A percentile compares a stretch with the other conserved stretches of the same genome.
Evolutionary conservation across 148 eudicot species (phyloP).

Genomic region (Cornus suecica): DNA sequence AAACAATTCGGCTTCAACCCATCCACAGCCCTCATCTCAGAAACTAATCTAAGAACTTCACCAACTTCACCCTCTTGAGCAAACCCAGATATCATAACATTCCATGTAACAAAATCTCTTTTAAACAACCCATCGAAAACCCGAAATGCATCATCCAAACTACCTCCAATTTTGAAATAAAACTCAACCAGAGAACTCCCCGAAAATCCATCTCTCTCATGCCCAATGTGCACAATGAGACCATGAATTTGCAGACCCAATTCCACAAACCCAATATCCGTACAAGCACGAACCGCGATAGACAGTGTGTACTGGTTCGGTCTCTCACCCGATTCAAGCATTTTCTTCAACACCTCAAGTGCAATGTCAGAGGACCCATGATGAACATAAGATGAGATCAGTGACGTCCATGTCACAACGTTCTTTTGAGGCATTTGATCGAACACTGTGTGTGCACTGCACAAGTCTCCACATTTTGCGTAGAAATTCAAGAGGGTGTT

Average conservation of each 20-base stretch:
- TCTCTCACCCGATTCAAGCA: constrained; percentile 14
- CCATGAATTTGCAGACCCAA: constrained; percentile 20
- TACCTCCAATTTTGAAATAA: constrained; percentile 14
- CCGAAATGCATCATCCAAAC: constrained; percentile 8
- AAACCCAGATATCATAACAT: constrained; percentile 20
- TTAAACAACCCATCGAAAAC: constrained; percentile 18
- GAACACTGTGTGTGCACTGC: constrained; percentile 15
- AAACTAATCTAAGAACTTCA: constrained; percentile 9
- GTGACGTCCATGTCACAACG: constrained; percentile 18
- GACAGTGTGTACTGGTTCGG: constrained; percentile 22
- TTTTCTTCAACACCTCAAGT: constrained; percentile 11
- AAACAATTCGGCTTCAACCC: constrained; percentile 18
- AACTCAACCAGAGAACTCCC: constrained; percentile 20
- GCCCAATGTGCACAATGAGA: constrained; percentile 9
- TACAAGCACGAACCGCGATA: constrained; percentile 14
- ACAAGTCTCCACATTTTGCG: constrained; percentile 7
- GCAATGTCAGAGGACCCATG: constrained; percentile 13
- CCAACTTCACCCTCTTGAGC: constrained; percentile 13
- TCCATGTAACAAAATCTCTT: constrained; percentile 18
- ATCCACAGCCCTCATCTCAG: constrained; percentile 15
- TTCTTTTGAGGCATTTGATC: constrained; percentile 20
- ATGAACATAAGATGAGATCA: constrained; percentile 16
- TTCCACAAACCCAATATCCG: constrained; percentile 6
- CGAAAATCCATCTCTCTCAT: constrained; percentile 19
- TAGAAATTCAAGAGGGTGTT: constrained; percentile 16